phyloP scores from a whole-genome alignment of 352 stramenopile genomes.

The Phytophthora boehmeriae region DNA sequence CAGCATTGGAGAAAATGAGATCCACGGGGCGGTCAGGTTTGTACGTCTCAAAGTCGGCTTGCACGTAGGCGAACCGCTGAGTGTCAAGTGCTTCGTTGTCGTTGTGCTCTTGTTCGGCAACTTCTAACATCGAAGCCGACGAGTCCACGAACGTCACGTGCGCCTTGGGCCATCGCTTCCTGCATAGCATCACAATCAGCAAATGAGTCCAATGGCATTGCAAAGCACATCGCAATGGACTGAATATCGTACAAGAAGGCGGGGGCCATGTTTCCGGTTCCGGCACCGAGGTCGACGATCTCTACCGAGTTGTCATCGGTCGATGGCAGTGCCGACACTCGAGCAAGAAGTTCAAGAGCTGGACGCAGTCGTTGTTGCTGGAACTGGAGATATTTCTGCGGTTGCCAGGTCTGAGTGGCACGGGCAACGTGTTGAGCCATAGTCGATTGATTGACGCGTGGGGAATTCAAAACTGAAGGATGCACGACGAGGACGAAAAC shows the following conservation, averaged over 20 bases:
- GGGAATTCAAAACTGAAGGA: conserved; percentile 4
- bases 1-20: conserved; percentile 79
- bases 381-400: conserved; percentile 70
- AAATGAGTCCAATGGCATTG: background rate
- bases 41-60: conserved; percentile 68
- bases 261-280: conserved; percentile 73
- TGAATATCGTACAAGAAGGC: conserved; percentile 49
- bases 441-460: background rate
- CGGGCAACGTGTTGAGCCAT: conserved; percentile 24
- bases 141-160: conserved; percentile 69
- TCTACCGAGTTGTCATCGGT: conserved; percentile 19
- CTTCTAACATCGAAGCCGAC: conserved; percentile 62
- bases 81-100: conserved; percentile 29
- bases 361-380: conserved; percentile 60
- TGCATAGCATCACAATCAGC: conserved; percentile 3
- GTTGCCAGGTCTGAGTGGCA: conserved; percentile 57
- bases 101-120: conserved; percentile 46
- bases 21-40: conserved; percentile 43
- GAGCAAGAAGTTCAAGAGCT: conserved; percentile 63
- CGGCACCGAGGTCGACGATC: conserved; percentile 71
- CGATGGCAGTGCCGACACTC: conserved; percentile 33
- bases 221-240: background rate
- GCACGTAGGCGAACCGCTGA: conserved; percentile 43
- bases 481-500: background rate
- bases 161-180: conserved; percentile 55